These are phyloP conservation scores for Rhodotorula sp. DNA, from an alignment of 1,284 basidiomycete species.

Conservation along the genomic window DNA sequence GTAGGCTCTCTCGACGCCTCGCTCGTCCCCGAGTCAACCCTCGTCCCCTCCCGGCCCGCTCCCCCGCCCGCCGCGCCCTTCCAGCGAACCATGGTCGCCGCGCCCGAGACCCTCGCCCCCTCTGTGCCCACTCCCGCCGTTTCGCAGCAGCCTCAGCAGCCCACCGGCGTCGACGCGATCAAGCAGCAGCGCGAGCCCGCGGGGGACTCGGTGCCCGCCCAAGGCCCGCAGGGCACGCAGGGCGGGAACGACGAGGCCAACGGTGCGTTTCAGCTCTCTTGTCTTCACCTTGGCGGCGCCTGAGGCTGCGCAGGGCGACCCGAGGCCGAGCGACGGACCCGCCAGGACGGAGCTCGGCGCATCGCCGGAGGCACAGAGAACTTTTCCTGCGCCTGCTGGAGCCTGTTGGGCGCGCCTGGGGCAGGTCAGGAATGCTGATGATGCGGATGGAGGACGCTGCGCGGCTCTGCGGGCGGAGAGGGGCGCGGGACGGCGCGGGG, in stretches of 20 bases:
- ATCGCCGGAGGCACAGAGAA: not conserved
- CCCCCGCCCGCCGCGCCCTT: not conserved
- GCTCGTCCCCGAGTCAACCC: not conserved
- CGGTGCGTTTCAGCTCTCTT: conserved; percentile 1
- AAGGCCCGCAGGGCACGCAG: not conserved
- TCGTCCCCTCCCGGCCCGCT: not conserved
- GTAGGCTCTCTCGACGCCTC: conserved; percentile 1
- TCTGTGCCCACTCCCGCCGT: not conserved
- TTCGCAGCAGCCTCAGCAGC: not conserved
- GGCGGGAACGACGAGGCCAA: not conserved
- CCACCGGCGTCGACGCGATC: not conserved
- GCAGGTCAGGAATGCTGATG: fast-evolving
- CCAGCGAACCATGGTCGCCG: conserved; percentile 11
- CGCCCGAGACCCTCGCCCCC: conserved; percentile 10
- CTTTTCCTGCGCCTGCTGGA: not conserved
- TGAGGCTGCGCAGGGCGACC: not conserved
- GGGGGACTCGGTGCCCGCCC: not conserved
- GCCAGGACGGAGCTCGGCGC: not conserved
- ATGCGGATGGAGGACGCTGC: not conserved
- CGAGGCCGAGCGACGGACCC: not conserved
- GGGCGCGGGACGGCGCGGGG: not conserved
- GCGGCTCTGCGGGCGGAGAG: not conserved
- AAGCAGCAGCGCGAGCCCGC: conserved; percentile 6
- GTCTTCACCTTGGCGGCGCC: not conserved
- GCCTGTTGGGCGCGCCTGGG: fast-evolving